A percentile compares a stretch with the other conserved stretches of the same genome.
Evolutionary conservation across 2,329 filamentous ascomycete genomes (phyloP).

Genomic region (Fusarium caatingaense): DNA sequence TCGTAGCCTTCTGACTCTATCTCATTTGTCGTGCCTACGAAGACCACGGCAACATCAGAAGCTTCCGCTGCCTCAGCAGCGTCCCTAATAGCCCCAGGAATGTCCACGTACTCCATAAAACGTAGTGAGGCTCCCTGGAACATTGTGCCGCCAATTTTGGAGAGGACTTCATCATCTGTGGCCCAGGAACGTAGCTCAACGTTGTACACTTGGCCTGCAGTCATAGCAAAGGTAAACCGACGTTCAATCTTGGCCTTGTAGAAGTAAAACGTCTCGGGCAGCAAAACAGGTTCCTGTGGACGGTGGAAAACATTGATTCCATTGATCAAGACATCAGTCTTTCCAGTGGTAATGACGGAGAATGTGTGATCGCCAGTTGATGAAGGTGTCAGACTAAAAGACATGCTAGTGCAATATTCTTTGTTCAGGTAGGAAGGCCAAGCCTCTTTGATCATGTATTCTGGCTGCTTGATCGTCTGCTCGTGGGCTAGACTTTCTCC

Average conservation of each 20-base stretch:
- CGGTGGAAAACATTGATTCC: background rate
- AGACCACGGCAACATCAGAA: background rate
- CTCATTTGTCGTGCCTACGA: slow-evolving; percentile 15
- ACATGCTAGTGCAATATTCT: background rate
- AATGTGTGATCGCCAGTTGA: background rate
- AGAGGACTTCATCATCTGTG: background rate
- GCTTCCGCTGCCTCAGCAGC: background rate
- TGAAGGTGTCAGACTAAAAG: background rate
- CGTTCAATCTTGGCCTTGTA: slow-evolving; percentile 17
- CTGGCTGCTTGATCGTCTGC: background rate
- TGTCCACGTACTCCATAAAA: background rate
- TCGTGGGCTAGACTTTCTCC: background rate
- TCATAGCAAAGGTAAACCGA: background rate
- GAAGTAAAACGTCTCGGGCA: slow-evolving; percentile 13
- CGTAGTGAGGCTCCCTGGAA: slow-evolving; percentile 12
- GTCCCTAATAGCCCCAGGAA: background rate
- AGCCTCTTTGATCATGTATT: slow-evolving; percentile 16
- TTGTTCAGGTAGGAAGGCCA: background rate
- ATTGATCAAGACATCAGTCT: background rate
- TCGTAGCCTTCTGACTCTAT: slow-evolving; percentile 17
- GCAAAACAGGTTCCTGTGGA: background rate
- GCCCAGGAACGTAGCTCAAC: slow-evolving; percentile 6
- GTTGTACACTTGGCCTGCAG: background rate
- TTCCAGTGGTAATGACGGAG: background rate
- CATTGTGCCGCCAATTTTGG: slow-evolving; percentile 7